Conservation (phyloP, 169 alveolate species). For the Neospora caninum region DNA sequence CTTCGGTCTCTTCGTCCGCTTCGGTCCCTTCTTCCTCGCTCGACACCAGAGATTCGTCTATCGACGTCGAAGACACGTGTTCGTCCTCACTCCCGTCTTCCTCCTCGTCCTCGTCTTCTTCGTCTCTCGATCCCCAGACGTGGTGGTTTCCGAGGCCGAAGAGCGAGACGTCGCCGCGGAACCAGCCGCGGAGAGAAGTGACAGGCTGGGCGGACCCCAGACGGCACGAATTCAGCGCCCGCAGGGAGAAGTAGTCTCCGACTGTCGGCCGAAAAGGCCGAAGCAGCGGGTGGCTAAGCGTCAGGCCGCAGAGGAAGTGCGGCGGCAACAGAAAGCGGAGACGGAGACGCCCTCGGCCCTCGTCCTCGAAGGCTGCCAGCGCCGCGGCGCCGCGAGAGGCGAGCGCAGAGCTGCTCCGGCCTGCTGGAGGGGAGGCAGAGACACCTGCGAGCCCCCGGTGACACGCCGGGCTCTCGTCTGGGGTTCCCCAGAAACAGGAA, state of each 20-base stretch:
- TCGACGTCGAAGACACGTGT: neutral
- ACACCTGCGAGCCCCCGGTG: neutral
- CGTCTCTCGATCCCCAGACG: neutral
- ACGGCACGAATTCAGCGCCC: neutral
- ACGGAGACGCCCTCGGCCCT: neutral
- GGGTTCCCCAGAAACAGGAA: neutral
- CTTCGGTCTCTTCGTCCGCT: neutral
- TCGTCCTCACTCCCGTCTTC: neutral
- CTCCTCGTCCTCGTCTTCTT: neutral
- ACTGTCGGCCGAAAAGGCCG: neutral
- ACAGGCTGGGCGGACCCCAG: neutral
- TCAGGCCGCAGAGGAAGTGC: neutral
- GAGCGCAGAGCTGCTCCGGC: neutral
- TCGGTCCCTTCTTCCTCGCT: neutral
- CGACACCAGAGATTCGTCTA: neutral
- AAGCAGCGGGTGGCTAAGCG: neutral
- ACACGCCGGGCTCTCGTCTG: neutral
- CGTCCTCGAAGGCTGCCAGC: neutral
- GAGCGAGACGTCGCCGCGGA: slow-evolving; percentile 28
- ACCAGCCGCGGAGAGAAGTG: neutral
- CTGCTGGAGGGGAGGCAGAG: neutral
- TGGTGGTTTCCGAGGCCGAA: neutral
- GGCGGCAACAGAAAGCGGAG: neutral
- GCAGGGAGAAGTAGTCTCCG: neutral
- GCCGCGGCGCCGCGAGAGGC: neutral